Conservation (phyloP, 345 rosid species). For the Firmiana major region DNA sequence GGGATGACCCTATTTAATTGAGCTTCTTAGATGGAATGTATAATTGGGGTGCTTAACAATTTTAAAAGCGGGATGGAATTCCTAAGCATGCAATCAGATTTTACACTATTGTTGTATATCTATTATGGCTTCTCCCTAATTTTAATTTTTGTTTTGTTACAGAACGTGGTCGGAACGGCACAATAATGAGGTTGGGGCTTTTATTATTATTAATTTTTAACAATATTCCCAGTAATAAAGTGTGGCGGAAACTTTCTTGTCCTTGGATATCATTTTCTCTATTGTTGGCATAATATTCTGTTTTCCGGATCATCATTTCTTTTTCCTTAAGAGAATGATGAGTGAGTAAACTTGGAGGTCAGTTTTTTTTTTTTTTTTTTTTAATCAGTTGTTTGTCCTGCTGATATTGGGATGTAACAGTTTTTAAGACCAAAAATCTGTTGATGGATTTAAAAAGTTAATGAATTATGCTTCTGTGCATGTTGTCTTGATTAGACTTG, state of each 20-base stretch:
- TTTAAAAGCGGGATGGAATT: not conserved
- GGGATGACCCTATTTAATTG: not conserved
- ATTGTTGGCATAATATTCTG: not conserved
- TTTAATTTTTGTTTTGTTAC: conserved; percentile 17
- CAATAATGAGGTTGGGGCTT: not conserved
- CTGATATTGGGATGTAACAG: not conserved
- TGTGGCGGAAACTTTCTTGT: not conserved
- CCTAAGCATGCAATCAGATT: not conserved
- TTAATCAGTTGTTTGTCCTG: not conserved
- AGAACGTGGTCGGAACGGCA: conserved; percentile 30
- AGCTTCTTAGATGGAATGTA: not conserved
- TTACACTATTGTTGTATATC: not conserved
- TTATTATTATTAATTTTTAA: not conserved
- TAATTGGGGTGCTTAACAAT: conserved; percentile 4
- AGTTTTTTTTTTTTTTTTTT: too few species aligned
- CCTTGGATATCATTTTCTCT: not conserved
- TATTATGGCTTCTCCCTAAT: conserved; percentile 8
- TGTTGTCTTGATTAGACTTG: not conserved
- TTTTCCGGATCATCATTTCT: not conserved
- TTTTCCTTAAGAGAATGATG: not conserved
- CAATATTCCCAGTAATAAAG: conserved; percentile 4
- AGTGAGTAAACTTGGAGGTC: not conserved
- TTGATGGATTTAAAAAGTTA: not conserved
- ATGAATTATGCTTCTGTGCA: conserved; percentile 3
- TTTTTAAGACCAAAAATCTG: not conserved